Evolutionary conservation across 768 basidiomycete species (phyloP), one percentile per base, ranked within the genome.

Genomic region (Pilatotrama ljubarskyi): DNA sequence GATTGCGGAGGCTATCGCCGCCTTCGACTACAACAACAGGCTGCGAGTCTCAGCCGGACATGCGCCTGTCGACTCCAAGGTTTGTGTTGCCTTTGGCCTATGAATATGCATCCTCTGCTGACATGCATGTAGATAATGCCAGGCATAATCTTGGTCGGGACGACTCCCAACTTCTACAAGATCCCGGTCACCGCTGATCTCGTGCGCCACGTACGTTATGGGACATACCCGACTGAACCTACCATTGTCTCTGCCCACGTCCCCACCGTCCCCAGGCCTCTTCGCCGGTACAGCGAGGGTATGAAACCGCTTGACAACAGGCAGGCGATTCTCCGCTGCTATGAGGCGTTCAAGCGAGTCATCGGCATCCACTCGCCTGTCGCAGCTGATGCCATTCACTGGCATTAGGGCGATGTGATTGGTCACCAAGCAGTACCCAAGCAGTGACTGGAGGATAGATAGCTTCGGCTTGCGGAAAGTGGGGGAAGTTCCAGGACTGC

Each of bases 111-210:
- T 13, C 24, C 29, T 32, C 29, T 22, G n/a, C 24, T 53, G 14
- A 53, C 13, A 11, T 37, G 53, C 4, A 29, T 15, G 36, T 52
- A 49, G 42, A 35, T 58, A 15, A 66, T 71, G 18, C 61, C 69
- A 1, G 63, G 70, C n/a, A 69, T 70, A 42, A 55, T 57, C 20
- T 53, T 71, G 66, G 29, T 26, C 11, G 68, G 68, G 15, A 69
- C 67, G 42, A 42, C 70, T 32, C 29, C 66, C 35, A 65, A 41
- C 11, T 69, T 70, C 58, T 71, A 70, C 60, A 66, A 68, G 49
- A 61, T 71, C 40, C 68, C 61, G 9, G 64, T 71, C 51, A 64
- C 70, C 7, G 32, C 18, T 11, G 51, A 63, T 17, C 66, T 71
- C 10, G 25, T 29, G 22, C 55, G 24, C 36, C 18, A n/a, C 51